Evolutionary conservation across 148 eudicot species (phyloP).

Genomic region (Polygonum aviculare): DNA sequence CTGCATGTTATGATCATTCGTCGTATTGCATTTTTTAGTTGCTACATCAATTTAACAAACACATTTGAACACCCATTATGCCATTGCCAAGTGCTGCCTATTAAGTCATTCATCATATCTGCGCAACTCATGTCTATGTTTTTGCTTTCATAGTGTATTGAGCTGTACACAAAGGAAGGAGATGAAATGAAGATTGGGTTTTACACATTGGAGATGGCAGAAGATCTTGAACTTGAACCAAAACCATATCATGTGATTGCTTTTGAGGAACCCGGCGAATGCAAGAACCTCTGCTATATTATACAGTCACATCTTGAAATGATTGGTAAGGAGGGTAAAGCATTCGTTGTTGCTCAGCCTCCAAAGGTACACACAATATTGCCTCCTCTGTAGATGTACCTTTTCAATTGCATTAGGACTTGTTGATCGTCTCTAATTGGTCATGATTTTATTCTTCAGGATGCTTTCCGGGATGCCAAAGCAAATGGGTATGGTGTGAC

Average conservation of each 20-base stretch:
- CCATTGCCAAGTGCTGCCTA: no score
- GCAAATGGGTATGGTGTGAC: constrained; percentile 78
- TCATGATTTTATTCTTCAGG: constrained; percentile 26
- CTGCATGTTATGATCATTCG: no score
- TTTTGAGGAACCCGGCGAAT: constrained; percentile 71
- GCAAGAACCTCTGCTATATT: constrained; percentile 73
- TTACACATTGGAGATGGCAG: constrained; percentile 83
- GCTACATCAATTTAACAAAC: no score
- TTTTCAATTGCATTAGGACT: background rate
- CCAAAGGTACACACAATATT: constrained; percentile 54
- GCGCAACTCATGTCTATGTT: background rate
- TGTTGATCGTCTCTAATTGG: background rate
- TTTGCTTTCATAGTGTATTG: constrained; percentile 59
- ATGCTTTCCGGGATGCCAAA: constrained; percentile 70
- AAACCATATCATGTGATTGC: constrained; percentile 83
- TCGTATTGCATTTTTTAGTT: no score
- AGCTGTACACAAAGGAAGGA: constrained; percentile 55
- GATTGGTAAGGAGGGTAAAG: constrained; percentile 68
- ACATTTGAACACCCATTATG: no score
- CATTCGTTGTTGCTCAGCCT: constrained; percentile 68
- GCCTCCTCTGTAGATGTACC: background rate
- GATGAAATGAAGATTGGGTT: constrained; percentile 63
- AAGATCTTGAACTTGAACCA: constrained; percentile 86
- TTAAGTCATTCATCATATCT: no score
- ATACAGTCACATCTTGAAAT: constrained; percentile 79